Evolutionary conservation across 2,329 filamentous ascomycete genomes (phyloP), one percentile per base, ranked within the genome.

Genomic region (Venturia aucupariae): DNA sequence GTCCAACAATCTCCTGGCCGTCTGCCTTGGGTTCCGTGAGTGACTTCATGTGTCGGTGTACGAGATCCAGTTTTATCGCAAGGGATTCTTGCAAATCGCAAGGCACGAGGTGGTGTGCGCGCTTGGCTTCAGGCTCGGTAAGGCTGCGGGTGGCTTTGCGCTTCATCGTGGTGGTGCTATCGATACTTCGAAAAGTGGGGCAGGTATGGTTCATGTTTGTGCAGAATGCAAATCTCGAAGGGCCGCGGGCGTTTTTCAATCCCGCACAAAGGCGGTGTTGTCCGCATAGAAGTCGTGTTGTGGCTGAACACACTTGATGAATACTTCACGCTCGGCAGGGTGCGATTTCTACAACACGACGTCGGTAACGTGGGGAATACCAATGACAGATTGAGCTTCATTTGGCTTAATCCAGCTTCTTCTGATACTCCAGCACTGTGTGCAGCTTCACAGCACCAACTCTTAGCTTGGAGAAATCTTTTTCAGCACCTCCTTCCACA

Each of bases 401-500:
- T 4, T 27, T n/a, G 17, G 8, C 60, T 32, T 38, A 62, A 11
- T 39, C 35, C 51, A 64, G 35, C 24, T 39, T 57, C 24, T 55
- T 59, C 22, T 55, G 48, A 24, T 44, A 44, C 4, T 64, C 48
- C 30, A 64, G 32, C 19, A 64, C 62, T 11, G 27, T 32, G 27
- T 55, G 10, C 46, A 64, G 8, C n/a, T 59, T 22, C 32, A 64
- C 51, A 17, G 44, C 35, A 39, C 62, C 62, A 38, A 64, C 35
- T 30, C 42, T 46, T 38, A 64, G 30, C 38, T 60, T 64, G 11
- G n/a, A n/a, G 11, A 64, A 59, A 27, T 59, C 30, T 6, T 24
- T n/a, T 13, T 42, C 48, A 32, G 60, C 15, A 22, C 48, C 48
- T 44, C 27, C 48, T 24, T 64, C 62, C 67, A 99, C 88, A 77